phyloP scores from a whole-genome alignment of 1,139 yeast genomes.

The Geotrichum candidum region DNA sequence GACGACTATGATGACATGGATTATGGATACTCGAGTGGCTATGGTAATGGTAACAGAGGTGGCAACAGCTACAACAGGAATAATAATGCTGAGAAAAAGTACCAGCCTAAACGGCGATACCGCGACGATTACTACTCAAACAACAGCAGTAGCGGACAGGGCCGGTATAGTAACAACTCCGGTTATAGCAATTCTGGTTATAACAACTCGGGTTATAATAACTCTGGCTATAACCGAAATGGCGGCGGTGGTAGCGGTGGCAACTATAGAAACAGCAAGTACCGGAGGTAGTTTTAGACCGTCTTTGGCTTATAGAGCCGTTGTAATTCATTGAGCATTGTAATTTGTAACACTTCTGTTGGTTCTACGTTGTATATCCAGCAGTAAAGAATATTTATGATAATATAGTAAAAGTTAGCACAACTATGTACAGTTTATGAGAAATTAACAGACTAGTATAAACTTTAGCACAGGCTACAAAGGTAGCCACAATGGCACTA shows the following conservation, averaged over 20 bases:
- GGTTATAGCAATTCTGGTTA: neutral
- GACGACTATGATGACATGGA: neutral
- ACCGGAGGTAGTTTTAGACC: neutral
- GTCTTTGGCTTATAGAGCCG: neutral
- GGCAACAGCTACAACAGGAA: constrained; percentile 2
- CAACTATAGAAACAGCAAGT: neutral
- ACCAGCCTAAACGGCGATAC: neutral
- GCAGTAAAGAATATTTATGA: neutral
- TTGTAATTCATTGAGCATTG: neutral
- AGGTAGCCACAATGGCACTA: no score
- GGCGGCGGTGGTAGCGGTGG: neutral
- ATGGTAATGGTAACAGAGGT: neutral
- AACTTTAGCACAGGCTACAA: no score
- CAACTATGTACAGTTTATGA: no score
- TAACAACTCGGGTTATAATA: neutral
- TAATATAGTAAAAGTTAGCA: no score
- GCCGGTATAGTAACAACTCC: neutral
- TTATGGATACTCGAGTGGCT: neutral
- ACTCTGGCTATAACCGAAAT: neutral
- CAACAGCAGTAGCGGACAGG: neutral
- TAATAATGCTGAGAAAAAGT: neutral
- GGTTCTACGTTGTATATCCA: neutral
- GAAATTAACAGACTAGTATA: no score
- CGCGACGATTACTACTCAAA: neutral
- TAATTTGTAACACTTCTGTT: neutral